phyloP scores from a whole-genome alignment of 768 basidiomycete species.

The Scleroderma bovista region DNA sequence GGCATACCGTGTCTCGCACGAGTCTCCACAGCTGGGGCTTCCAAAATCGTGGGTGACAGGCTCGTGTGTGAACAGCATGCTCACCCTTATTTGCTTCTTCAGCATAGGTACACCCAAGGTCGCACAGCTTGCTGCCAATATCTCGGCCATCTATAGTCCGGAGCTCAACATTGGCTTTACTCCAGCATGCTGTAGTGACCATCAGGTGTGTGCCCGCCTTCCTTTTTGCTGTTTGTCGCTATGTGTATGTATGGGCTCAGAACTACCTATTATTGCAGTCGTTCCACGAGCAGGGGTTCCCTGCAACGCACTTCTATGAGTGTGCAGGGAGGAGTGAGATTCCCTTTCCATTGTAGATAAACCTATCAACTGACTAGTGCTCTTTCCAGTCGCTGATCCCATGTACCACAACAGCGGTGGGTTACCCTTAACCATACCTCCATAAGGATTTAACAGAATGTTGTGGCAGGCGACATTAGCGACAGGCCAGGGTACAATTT shows the following conservation, averaged over 20 bases:
- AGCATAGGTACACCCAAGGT: conserved; percentile 81
- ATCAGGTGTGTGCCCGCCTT: conserved; percentile 48
- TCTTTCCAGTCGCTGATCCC: conserved; percentile 69
- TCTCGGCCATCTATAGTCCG: conserved; percentile 77
- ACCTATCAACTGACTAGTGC: neutral
- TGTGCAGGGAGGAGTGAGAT: conserved; percentile 68
- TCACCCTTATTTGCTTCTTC: neutral
- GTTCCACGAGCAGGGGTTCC: conserved; percentile 78
- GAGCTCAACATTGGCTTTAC: conserved; percentile 69
- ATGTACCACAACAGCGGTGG: conserved; percentile 84
- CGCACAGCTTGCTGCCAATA: conserved; percentile 64
- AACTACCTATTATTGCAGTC: conserved; percentile 41
- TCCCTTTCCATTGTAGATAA: neutral
- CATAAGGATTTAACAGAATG: neutral
- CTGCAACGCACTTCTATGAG: conserved; percentile 85
- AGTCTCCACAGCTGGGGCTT: conserved; percentile 80
- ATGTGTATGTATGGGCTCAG: neutral
- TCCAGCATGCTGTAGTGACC: conserved; percentile 86
- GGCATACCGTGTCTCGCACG: conserved; percentile 71
- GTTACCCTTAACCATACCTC: conserved; percentile 7
- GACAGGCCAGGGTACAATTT: conserved; percentile 79
- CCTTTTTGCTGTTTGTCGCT: no score
- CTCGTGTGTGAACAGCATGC: neutral
- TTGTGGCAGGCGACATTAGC: conserved; percentile 62
- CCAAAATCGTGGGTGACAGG: conserved; percentile 53